Evolutionary conservation across 306 rosid species (phyloP).

Genomic region (Fragaria vesca): DNA sequence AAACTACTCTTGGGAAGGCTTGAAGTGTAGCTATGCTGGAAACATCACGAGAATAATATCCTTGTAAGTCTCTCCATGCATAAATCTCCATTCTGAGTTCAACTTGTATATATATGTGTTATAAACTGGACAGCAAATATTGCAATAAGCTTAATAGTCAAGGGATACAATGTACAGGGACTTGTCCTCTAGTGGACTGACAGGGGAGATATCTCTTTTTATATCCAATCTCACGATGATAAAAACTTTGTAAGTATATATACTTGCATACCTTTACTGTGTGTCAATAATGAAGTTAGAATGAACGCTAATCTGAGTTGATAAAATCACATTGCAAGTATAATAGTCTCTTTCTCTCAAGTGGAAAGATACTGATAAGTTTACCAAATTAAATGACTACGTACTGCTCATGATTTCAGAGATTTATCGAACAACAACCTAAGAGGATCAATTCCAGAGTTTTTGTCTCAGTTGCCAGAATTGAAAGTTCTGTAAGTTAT

Average conservation of each 20-base stretch:
- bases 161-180: slow-evolving; percentile 2
- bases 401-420: neutral
- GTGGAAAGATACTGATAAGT: too few relatives aligned
- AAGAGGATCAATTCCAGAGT: neutral
- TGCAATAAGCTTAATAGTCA: too few relatives aligned
- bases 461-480: neutral
- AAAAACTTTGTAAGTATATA: slow-evolving; percentile 33
- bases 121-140: neutral
- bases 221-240: slow-evolving; percentile 43
- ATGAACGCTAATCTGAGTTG: neutral
- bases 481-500: neutral
- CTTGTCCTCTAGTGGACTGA: slow-evolving; percentile 18
- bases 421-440: neutral
- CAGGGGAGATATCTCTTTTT: slow-evolving; percentile 8
- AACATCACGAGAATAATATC: slow-evolving; percentile 9
- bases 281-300: neutral
- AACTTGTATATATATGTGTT: too few relatives aligned
- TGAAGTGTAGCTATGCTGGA: slow-evolving; percentile 35
- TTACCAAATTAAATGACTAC: too few relatives aligned
- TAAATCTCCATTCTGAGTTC: slow-evolving; percentile 6
- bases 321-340: neutral
- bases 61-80: slow-evolving; percentile 20
- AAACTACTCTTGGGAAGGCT: slow-evolving; percentile 44
- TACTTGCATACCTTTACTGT: neutral
- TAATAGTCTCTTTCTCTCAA: too few relatives aligned